phyloP scores from a whole-genome alignment of 2,329 filamentous ascomycete species.

The Calonectria montana region DNA sequence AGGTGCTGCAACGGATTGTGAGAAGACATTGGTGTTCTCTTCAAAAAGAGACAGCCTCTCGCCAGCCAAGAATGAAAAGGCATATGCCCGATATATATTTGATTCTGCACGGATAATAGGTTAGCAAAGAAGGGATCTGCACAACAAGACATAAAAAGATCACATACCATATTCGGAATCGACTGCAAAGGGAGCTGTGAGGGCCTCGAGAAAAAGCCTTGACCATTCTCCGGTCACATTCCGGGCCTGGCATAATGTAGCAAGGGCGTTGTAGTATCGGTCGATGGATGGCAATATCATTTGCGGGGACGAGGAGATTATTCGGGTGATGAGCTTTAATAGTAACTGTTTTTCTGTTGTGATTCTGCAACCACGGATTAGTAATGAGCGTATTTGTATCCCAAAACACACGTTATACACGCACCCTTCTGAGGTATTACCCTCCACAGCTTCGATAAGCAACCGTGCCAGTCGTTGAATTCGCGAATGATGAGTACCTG shows the following conservation, averaged over 20 bases:
- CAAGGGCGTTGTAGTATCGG: conserved; percentile 56
- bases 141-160: background rate
- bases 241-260: conserved; percentile 47
- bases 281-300: conserved; percentile 39
- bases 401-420: conserved; percentile 14
- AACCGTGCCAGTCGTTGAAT: conserved; percentile 50
- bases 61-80: conserved; percentile 39
- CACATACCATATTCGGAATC: conserved; percentile 33
- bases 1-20: conserved; percentile 51
- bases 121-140: conserved; percentile 9
- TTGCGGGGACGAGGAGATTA: conserved; percentile 35
- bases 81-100: conserved; percentile 38
- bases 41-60: conserved; percentile 55
- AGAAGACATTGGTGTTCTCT: conserved; percentile 50
- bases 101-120: conserved; percentile 2
- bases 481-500: conserved; percentile 43
- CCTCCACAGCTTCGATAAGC: conserved; percentile 50
- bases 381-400: background rate
- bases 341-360: conserved; percentile 44
- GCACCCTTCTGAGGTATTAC: conserved; percentile 37
- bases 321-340: conserved; percentile 50
- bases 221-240: conserved; percentile 32
- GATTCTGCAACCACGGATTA: conserved; percentile 32
- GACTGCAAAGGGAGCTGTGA: conserved; percentile 44
- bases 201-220: conserved; percentile 41